These are phyloP conservation scores for Penicillium palitans DNA, from an alignment of 2,329 filamentous ascomycete species.

Conservation along the genomic window DNA sequence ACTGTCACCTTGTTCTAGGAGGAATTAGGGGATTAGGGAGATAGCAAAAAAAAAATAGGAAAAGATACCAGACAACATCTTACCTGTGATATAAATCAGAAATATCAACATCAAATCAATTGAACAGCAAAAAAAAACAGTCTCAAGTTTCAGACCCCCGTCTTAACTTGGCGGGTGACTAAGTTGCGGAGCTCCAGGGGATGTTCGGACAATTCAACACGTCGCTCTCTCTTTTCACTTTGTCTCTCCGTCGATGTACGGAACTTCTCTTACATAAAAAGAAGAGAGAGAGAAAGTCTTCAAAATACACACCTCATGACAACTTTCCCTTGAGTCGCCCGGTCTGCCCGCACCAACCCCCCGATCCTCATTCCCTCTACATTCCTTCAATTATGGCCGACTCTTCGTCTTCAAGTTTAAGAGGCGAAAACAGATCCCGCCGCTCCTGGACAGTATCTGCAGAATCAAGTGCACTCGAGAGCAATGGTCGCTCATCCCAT, in stretches of 20 bases:
- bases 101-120: neutral
- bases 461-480: slow-evolving; percentile 35
- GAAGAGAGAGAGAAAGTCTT: neutral
- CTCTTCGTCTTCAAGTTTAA: slow-evolving; percentile 38
- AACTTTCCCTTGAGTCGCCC: neutral
- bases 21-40: neutral
- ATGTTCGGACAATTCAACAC: slow-evolving; percentile 1
- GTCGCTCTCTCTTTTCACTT: neutral
- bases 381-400: slow-evolving; percentile 35
- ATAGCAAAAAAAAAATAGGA: neutral
- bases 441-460: slow-evolving; percentile 41
- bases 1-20: neutral
- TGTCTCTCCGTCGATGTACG: neutral
- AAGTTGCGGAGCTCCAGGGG: slow-evolving; percentile 11
- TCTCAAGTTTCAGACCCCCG: neutral
- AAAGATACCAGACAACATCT: neutral
- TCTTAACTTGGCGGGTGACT: slow-evolving; percentile 9
- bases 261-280: neutral
- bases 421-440: slow-evolving; percentile 36
- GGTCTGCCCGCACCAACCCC: slow-evolving; percentile 5
- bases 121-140: neutral
- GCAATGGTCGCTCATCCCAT: slow-evolving; percentile 40
- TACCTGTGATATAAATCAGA: neutral
- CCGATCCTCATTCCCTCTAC: neutral
- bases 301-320: neutral